phyloP scores from a whole-genome alignment of 169 alveolate genomes.

The Eimeria sp. region DNA sequence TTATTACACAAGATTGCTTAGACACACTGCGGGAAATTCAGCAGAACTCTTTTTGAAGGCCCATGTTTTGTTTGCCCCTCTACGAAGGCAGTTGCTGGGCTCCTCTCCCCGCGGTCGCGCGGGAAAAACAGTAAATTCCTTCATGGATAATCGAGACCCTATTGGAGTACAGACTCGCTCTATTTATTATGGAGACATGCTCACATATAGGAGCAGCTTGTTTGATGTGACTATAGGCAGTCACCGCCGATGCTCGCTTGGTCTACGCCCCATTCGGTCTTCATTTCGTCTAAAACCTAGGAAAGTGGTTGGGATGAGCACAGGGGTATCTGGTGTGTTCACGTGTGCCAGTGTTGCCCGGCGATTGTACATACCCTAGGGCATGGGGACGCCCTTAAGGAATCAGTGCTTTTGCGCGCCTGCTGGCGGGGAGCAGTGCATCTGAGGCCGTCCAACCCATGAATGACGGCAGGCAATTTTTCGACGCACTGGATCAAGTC shows the following conservation, averaged over 20 bases:
- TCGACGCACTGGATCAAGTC: background rate
- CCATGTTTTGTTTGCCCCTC: background rate
- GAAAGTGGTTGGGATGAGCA: background rate
- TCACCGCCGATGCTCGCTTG: background rate
- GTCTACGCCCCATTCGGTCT: background rate
- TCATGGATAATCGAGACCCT: background rate
- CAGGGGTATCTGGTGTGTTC: background rate
- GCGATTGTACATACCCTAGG: background rate
- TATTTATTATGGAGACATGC: background rate
- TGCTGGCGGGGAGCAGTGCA: background rate
- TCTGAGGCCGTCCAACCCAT: background rate
- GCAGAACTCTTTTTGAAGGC: background rate
- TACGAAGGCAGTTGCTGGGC: background rate
- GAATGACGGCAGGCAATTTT: background rate
- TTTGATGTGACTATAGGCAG: background rate
- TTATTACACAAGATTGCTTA: background rate
- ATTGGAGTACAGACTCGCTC: background rate
- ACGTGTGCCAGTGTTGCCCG: background rate
- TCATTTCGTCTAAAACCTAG: background rate
- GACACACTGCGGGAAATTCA: background rate
- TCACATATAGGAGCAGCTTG: background rate
- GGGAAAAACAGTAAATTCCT: background rate
- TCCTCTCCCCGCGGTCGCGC: background rate
- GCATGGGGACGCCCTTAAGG: background rate
- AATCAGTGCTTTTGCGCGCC: background rate